phyloP scores from a whole-genome alignment of 257 asterid genomes.

The Salvia miltiorrhiza region DNA sequence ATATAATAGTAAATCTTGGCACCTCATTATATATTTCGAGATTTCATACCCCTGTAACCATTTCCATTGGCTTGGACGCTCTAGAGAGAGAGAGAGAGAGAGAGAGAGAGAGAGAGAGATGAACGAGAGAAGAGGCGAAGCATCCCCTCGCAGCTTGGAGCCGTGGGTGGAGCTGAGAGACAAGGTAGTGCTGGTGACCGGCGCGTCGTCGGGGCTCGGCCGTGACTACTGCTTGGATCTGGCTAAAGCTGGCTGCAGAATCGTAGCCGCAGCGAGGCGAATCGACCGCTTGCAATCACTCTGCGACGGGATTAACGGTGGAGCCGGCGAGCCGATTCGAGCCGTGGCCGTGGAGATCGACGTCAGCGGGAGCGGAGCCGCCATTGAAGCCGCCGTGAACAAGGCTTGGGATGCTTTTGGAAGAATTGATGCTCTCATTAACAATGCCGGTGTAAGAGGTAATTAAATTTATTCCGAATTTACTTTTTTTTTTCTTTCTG shows the following conservation, averaged over 20 bases:
- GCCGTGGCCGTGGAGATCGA: slow-evolving; percentile 73
- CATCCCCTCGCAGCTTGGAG: slow-evolving; percentile 39
- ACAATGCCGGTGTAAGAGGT: slow-evolving; percentile 79
- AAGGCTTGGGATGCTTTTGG: slow-evolving; percentile 72
- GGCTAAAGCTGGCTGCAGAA: slow-evolving; percentile 64
- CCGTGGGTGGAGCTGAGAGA: slow-evolving; percentile 55
- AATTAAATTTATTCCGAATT: not conserved
- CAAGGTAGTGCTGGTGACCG: slow-evolving; percentile 75
- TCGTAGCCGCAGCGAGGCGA: slow-evolving; percentile 71
- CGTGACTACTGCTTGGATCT: slow-evolving; percentile 60
- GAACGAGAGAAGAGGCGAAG: slow-evolving; percentile 13
- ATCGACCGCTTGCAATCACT: slow-evolving; percentile 46
- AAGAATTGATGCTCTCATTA: slow-evolving; percentile 50
- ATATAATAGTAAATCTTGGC: not conserved
- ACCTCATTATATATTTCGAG: not conserved
- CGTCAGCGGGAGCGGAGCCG: slow-evolving; percentile 28
- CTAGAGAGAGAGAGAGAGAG: too few species aligned
- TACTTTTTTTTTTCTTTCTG: not conserved
- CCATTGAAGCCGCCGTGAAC: slow-evolving; percentile 39
- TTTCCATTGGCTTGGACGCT: too few species aligned
- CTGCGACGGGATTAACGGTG: slow-evolving; percentile 51
- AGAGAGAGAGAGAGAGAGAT: not conserved
- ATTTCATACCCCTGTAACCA: too few species aligned
- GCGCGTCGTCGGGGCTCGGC: slow-evolving; percentile 85
- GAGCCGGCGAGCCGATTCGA: not conserved